Percentiles rank a stretch among this genome's conserved stretches.
These are phyloP conservation scores for Lenzites betulinus DNA, from an alignment of 768 basidiomycete genomes.

Conservation along the genomic window DNA sequence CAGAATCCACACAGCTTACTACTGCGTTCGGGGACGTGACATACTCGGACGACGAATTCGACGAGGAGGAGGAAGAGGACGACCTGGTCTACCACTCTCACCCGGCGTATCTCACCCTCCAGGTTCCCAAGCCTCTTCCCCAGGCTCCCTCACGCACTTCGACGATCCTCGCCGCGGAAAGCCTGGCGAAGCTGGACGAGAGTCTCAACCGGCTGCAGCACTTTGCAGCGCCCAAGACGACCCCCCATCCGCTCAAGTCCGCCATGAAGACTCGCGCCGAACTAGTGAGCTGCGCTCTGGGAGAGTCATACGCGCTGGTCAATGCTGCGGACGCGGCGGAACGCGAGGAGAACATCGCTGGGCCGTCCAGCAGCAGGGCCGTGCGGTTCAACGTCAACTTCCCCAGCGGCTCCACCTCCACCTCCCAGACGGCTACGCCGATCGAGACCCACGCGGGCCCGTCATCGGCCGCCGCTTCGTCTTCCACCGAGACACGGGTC, in stretches of 20 bases:
- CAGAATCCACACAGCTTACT: neutral
- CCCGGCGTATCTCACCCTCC: neutral
- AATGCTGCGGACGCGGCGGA: neutral
- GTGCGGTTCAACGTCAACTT: slow-evolving; percentile 7
- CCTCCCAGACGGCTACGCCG: neutral
- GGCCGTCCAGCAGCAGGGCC: neutral
- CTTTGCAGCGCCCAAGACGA: neutral
- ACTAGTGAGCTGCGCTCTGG: slow-evolving; percentile 3
- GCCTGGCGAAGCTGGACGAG: slow-evolving; percentile 1
- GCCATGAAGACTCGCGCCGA: slow-evolving; percentile 3
- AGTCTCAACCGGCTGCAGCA: neutral
- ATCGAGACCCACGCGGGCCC: neutral
- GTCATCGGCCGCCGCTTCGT: neutral
- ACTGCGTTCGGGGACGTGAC: neutral
- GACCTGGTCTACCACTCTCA: neutral
- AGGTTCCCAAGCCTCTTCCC: neutral
- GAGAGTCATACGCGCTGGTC: neutral
- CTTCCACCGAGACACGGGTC: neutral
- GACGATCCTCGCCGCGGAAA: neutral
- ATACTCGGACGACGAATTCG: neutral
- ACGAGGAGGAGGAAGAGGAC: neutral
- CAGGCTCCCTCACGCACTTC: neutral
- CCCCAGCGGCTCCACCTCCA: neutral
- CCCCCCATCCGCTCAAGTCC: neutral
- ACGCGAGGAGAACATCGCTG: neutral